A percentile compares a stretch with the other conserved stretches of the same genome.
These are phyloP conservation scores for Syzygium oleosum DNA, from an alignment of 345 rosid species.

Conservation along the genomic window DNA sequence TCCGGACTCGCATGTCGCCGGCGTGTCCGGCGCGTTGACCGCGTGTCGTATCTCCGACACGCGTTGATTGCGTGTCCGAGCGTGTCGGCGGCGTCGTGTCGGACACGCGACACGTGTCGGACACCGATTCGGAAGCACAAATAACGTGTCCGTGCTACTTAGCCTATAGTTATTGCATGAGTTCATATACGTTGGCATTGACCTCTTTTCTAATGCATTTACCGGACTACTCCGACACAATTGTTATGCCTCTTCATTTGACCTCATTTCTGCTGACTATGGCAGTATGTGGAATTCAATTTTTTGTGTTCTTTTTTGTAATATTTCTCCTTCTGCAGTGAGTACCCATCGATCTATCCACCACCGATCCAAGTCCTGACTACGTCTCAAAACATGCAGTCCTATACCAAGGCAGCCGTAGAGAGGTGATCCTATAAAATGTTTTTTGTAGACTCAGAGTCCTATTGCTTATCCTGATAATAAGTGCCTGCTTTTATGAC, in stretches of 20 bases:
- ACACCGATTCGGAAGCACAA: too few relatives aligned
- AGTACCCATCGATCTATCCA: background rate
- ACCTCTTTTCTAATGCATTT: background rate
- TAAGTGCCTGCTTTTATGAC: background rate
- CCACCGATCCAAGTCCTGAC: rapidly evolving
- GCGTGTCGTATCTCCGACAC: too few relatives aligned
- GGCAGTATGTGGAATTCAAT: background rate
- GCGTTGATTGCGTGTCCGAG: too few relatives aligned
- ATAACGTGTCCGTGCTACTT: too few relatives aligned
- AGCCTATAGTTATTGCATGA: background rate
- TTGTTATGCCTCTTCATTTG: background rate
- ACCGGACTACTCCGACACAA: background rate
- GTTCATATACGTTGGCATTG: background rate
- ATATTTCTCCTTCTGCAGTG: background rate
- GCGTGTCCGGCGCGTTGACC: too few relatives aligned
- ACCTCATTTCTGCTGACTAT: background rate
- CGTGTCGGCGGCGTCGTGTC: too few relatives aligned
- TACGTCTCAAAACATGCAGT: background rate
- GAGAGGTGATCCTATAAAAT: background rate
- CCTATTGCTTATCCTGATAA: background rate
- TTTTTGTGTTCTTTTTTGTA: background rate
- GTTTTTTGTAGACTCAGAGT: background rate
- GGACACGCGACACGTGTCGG: too few relatives aligned
- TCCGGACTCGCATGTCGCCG: too few relatives aligned
- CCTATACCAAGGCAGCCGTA: background rate